Conservation (phyloP, 208 protist species). For the Wallacemonas sp. region DNA sequence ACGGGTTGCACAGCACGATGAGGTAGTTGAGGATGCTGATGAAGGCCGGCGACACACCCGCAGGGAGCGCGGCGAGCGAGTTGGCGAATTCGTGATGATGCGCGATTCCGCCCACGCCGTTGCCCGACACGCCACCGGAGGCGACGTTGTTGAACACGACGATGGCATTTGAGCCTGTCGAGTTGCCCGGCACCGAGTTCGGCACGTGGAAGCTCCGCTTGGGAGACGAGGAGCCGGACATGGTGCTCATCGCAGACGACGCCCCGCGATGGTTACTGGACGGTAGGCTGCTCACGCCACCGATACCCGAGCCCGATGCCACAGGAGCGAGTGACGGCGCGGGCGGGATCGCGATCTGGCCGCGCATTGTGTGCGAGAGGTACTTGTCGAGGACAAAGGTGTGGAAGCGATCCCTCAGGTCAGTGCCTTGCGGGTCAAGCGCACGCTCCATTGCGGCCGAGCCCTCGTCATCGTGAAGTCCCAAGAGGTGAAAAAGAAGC, state of each 20-base stretch:
- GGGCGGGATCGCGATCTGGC: slow-evolving; percentile 41
- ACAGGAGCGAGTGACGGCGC: too few species aligned
- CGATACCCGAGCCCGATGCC: too few species aligned
- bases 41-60: slow-evolving; percentile 52
- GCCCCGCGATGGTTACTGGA: too few species aligned
- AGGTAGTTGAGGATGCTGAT: slow-evolving; percentile 71
- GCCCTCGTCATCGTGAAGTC: slow-evolving; percentile 72
- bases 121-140: background rate
- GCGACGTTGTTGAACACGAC: slow-evolving; percentile 41
- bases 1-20: slow-evolving; percentile 31
- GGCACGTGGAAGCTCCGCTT: background rate
- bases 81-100: slow-evolving; percentile 18
- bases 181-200: background rate
- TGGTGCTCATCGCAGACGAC: background rate
- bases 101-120: background rate
- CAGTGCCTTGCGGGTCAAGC: slow-evolving; percentile 40
- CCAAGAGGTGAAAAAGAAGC: slow-evolving; percentile 65
- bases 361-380: slow-evolving; percentile 41
- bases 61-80: slow-evolving; percentile 26
- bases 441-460: slow-evolving; percentile 41
- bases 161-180: slow-evolving; percentile 19
- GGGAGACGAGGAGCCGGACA: too few species aligned
- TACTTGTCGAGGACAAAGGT: slow-evolving; percentile 74
- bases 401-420: slow-evolving; percentile 62
- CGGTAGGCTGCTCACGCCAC: too few species aligned